Conservation (phyloP, 768 basidiomycete species). For the Gymnopilus dilepis region DNA sequence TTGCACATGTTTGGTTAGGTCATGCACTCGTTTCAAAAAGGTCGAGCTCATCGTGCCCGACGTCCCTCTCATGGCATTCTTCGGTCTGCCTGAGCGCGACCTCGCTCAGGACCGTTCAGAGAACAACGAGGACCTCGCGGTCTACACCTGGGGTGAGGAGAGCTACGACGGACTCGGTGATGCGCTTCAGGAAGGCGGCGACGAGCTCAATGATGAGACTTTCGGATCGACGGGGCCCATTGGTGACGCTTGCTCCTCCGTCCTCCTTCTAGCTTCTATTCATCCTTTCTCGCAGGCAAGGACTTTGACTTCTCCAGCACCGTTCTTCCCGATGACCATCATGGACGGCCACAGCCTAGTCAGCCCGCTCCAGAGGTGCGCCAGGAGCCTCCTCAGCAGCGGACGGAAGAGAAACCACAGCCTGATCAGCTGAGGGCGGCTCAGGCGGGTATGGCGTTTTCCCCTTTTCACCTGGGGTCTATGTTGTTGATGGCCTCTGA, state of each 20-base stretch:
- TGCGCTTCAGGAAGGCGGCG: conserved; percentile 84
- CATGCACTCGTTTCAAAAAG: conserved; percentile 21
- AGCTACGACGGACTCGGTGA: conserved; percentile 90
- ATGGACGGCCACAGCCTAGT: conserved; percentile 25
- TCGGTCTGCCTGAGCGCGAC: conserved; percentile 78
- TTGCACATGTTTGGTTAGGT: conserved; percentile 31
- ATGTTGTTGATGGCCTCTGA: conserved; percentile 13
- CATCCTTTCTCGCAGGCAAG: conserved; percentile 58
- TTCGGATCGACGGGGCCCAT: conserved; percentile 78
- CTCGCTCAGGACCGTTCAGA: conserved; percentile 57
- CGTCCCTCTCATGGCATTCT: conserved; percentile 74
- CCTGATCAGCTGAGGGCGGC: conserved; percentile 14
- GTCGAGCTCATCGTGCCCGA: conserved; percentile 30
- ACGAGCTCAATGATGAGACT: conserved; percentile 97
- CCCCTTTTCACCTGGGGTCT: conserved; percentile 22
- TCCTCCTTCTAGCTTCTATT: conserved; percentile 9
- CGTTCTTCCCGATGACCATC: conserved; percentile 38
- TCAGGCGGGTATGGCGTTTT: conserved; percentile 25
- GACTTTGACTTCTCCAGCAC: conserved; percentile 87
- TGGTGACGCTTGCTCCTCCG: conserved; percentile 54
- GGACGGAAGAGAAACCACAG: conserved; percentile 24
- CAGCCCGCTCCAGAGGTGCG: conserved; percentile 22
- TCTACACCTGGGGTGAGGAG: conserved; percentile 93
- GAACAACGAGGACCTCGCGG: conserved; percentile 64
- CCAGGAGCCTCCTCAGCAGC: conserved; percentile 25